Conservation (phyloP, 2,329 filamentous ascomycete genomes). For the Byssoonygena ceratinophila region DNA sequence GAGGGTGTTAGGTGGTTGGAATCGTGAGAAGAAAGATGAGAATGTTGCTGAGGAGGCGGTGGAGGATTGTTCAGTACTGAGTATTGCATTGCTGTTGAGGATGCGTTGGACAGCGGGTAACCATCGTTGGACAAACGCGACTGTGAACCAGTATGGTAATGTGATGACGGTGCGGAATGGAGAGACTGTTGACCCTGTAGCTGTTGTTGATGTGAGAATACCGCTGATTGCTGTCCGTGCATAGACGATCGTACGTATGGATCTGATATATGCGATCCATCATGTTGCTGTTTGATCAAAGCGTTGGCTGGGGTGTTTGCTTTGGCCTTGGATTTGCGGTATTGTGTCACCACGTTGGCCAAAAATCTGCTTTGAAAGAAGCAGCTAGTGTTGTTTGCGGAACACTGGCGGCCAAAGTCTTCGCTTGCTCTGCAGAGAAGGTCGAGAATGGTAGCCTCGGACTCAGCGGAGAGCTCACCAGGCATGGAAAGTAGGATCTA, state of each 20-base stretch:
- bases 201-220: neutral
- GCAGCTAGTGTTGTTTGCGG: conserved; percentile 18
- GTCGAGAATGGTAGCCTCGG: conserved; percentile 16
- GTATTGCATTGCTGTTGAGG: neutral
- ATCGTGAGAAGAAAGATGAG: neutral
- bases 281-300: conserved; percentile 13
- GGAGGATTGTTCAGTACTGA: neutral
- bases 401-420: conserved; percentile 16
- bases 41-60: conserved; percentile 4
- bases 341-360: conserved; percentile 18
- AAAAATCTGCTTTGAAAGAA: conserved; percentile 19
- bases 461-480: conserved; percentile 14
- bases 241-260: neutral
- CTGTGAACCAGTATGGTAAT: neutral
- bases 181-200: neutral
- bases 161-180: neutral
- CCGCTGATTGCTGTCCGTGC: neutral
- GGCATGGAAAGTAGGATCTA: conserved; percentile 18
- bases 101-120: neutral
- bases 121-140: neutral
- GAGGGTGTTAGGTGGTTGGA: neutral
- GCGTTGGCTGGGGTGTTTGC: neutral
- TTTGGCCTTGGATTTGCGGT: conserved; percentile 16
- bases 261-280: neutral
- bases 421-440: conserved; percentile 16